These are phyloP conservation scores for Penicillium sp. DNA, from an alignment of 2,329 filamentous ascomycete species.

Conservation along the genomic window DNA sequence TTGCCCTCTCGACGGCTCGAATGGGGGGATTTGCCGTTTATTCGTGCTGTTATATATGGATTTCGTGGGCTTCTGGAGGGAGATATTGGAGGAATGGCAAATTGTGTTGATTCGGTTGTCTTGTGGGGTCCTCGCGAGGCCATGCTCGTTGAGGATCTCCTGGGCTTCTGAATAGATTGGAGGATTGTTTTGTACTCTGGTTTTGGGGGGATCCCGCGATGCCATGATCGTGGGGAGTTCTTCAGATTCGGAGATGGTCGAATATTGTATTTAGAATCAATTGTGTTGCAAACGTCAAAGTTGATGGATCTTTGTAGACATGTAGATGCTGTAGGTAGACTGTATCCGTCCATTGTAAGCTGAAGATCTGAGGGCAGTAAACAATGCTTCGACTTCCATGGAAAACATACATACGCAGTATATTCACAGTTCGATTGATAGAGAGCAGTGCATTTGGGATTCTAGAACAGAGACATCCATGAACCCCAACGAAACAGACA, in stretches of 20 bases:
- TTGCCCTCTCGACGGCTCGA: slow-evolving; percentile 14
- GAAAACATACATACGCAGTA: background rate
- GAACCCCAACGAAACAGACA: background rate
- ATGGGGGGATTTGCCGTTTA: slow-evolving; percentile 19
- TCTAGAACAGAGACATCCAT: background rate
- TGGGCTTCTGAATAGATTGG: background rate
- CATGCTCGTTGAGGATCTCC: slow-evolving; percentile 4
- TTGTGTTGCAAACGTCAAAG: background rate
- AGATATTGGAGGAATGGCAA: background rate
- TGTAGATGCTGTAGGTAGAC: no score
- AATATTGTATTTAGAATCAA: background rate
- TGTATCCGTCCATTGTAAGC: no score
- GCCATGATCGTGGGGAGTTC: slow-evolving; percentile 2
- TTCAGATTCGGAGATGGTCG: background rate
- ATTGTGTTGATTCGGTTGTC: background rate
- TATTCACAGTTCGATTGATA: no score
- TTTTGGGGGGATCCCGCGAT: background rate
- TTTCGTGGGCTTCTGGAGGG: background rate
- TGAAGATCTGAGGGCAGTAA: background rate
- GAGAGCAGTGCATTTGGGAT: background rate
- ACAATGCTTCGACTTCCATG: background rate
- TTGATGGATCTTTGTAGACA: no score
- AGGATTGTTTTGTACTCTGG: background rate
- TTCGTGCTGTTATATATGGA: no score
- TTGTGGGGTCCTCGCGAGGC: background rate